Evolutionary conservation across 495 filamentous ascomycete genomes (phyloP), one percentile per base, ranked within the genome.

Genomic region (Hypoxylon fragiforme): DNA sequence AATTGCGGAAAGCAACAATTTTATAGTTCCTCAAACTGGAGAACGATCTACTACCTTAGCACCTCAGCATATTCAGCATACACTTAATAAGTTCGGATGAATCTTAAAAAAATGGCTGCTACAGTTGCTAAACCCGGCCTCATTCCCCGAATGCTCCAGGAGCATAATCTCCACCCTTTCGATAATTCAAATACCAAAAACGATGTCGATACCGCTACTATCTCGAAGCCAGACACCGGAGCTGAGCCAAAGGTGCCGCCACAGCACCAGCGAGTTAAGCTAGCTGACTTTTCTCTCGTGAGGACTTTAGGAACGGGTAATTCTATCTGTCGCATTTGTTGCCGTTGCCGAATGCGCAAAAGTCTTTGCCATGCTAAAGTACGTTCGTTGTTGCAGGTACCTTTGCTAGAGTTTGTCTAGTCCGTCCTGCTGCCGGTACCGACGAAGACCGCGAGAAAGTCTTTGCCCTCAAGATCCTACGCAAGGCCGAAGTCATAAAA

Each of bases 371-470:
- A 45, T 50, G 21, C 57, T 59, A 52, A 55, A 28, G 9, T 12
- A 47, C 43, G 49, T n/a, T 58, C 54, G 59, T 59, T 41, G 21
- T 57, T 56, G 44, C 69, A 95, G 92, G 94, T 50, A 97, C 94
- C 12, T 97, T 98, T 74, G 92, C 94, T 47, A 83, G 94, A 54
- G 94, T 98, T 31, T 95, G 91, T 85, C 84, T 97, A 43, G 86
- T 89, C 28, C 82, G 83, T 54, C 84, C 84, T 37, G 76, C 80
- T 42, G 62, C 67, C 56, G 73, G 78, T 45, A 75, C 73, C 20
- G 77, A 83, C 24, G 70, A 73, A 41, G 79, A 83, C 31, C 71
- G 70, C 63, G 77, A 79, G 67, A 85, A 87, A 68, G 89, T 97
- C 3, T 97, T 88, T 76, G 94, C 94, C 15, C 77, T 98, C 51